Base-by-base conservation (phyloP, 306 rosid genomes). In the Trichosanthes cucumerina region DNA sequence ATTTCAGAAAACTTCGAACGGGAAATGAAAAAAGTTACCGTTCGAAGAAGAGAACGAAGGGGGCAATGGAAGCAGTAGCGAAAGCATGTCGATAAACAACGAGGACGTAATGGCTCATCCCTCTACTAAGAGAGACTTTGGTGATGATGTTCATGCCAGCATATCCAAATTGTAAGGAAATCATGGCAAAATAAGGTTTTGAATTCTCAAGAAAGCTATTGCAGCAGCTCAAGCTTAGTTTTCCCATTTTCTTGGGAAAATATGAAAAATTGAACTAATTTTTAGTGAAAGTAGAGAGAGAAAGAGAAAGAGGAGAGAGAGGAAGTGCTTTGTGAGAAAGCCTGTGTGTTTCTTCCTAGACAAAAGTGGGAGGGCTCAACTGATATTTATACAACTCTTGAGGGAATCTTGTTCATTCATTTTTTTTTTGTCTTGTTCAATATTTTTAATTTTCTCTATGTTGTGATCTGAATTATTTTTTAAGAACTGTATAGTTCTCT, bases 71-170 rank as follows among this genome's bases (percentile, higher is more conserved):
- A 1, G 89, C 90, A 0, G 98, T 92, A 4, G 98, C 98, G 15
- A 93, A 10, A 47, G 92, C 98, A 0, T 93, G 98, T 34, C 98
- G 97, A 26, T 92, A 93, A 73, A 90, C 98, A 62, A 93, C 98
- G 12, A 93, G 96, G 21, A 93, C 98, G 76, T 88, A 93, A 80
- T 93, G 98, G 73, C 96, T 93, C 98, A 93, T 93, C 79, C 98
- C 98, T 21, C 86, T 73, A 83, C 83, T 90, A 50, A 93, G 96
- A 10, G 96, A 93, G 49, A 93, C 86, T 81, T 93, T 93, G 34
- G 92, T 81, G 78, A 93, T 90, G 38, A 93, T 85, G 53, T 88
- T 92, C 97, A 93, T 89, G 21, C 97, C 98, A 0, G 97, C 97
- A 52, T 90, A 93, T 57, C 97, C 98, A 52, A 93, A 92, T 16